Evolutionary conservation across 2,329 filamentous ascomycete genomes (phyloP), one percentile per base, ranked within the genome.

Genomic region (Ophiostoma perfectum): DNA sequence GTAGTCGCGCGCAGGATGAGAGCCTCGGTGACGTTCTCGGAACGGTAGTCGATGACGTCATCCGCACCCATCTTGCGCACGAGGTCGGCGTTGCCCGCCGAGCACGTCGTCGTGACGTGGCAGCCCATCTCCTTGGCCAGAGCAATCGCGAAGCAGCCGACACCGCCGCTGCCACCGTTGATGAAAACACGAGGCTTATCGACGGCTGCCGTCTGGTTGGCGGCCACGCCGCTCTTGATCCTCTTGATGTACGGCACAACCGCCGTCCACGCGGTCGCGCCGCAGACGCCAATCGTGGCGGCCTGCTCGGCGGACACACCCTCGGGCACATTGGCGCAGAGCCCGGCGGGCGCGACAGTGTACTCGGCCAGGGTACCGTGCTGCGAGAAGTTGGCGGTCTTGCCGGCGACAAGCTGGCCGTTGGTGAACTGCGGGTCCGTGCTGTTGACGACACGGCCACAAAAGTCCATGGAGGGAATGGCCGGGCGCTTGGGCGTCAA

Each of bases 391-490:
- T 68, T 36, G 63, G 38, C 9, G n/a, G 65, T 6, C 67, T 66
- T 45, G 69, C 71, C 65, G 8, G 70, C 73, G 7, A 75, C 72
- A 5, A 74, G 69, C 65, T 73, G 69, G 14, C 73, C 73, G 8
- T 42, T 16, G 7, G 63, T 27, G 41, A 72, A 69, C 3, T 65
- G 16, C 5, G 69, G 66, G 12, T 69, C 63, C 2, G 63, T 67
- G 1, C 66, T 70, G 5, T 74, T 74, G 44, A 80, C 78, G 3
- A 87, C 80, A 18, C 74, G 78, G 38, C 85, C 86, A 71, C 79
- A 78, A 71, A 84, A 83, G 73, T 88, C 85, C 72, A 81, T 78
- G 18, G 81, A 80, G 0, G 81, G 81, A 1, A 77, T 81, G 18
- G 79, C 79, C 36, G 84, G 83, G 18, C 74, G 75, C 47, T 73